Base-by-base conservation (phyloP, 2,329 filamentous ascomycete species). In the Geosmithia putterillii region DNA sequence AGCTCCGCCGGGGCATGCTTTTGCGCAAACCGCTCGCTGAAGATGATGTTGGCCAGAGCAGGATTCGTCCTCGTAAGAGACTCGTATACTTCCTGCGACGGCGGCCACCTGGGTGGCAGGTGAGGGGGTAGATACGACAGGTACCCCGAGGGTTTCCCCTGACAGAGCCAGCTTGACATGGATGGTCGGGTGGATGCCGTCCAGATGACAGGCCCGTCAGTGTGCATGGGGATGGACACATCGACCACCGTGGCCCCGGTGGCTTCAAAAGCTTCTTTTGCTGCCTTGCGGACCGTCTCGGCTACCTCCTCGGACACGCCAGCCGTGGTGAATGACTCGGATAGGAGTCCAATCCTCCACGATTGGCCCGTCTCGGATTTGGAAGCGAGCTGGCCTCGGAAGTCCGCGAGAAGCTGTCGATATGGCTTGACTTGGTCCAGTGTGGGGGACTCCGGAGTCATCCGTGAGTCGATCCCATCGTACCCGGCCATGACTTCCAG, bases 141-240 rank as follows among this genome's bases (percentile, higher is more conserved):
- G 25, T 58, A 49, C 0, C 59, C 60, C 1, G 57, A 52, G 10
- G 28, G 28, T 14, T 32, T 32, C 28, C 28, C 28, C 28, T 32
- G 28, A 32, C 28, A 32, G 4, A 32, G 28, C 42, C 51, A 54
- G 7, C 50, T 44, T 7, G 57, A 55, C 54, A 63, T 60, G 4
- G 59, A 56, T 18, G 36, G 17, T 8, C 63, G 46, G 2, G 60
- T 62, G 1, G 61, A 54, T 15, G 61, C 54, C 1, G 69, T 72
- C 70, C 70, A 74, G 41, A 74, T 65, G 0, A 64, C 54, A 0
- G 69, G 63, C 0, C 67, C 71, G 6, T 66, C 52, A 4, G 58
- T 50, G 48, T 76, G 72, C 48, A 71, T 58, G 0, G 70, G 69
- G 3, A 74, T 55, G 0, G 64, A 69, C 1, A 73, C 49, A 7